Conservation (phyloP, 164 flowering plant genomes). For the Stephania yunnanensis region DNA sequence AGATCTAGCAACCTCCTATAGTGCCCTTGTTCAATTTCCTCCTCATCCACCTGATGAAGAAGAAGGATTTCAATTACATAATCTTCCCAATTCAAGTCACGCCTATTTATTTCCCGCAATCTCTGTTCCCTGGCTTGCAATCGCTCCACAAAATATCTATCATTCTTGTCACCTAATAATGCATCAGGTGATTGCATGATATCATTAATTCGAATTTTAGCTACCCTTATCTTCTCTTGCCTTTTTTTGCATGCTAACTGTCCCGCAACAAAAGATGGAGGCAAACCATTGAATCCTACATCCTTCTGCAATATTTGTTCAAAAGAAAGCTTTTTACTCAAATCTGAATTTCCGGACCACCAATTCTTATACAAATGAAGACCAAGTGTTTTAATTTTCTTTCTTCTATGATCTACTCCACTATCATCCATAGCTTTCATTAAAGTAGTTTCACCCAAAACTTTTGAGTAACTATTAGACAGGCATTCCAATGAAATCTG, state of each 20-base stretch:
- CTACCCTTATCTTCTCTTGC: constrained; percentile 60
- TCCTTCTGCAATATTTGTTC: constrained; percentile 50
- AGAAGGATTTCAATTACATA: constrained; percentile 72
- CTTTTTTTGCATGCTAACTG: constrained; percentile 37
- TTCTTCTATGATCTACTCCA: constrained; percentile 19
- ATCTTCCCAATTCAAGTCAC: constrained; percentile 73
- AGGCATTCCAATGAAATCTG: constrained; percentile 53
- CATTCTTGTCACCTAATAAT: constrained; percentile 12
- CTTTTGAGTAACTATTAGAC: constrained; percentile 35
- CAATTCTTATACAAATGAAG: constrained; percentile 27
- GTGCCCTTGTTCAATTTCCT: constrained; percentile 77
- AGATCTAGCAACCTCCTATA: constrained; percentile 60
- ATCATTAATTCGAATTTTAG: constrained; percentile 52
- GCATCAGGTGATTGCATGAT: constrained; percentile 35
- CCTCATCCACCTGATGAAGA: constrained; percentile 69
- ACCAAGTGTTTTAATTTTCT: constrained; percentile 18
- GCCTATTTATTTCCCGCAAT: constrained; percentile 11
- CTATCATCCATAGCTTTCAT: constrained; percentile 13
- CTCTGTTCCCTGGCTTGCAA: constrained; percentile 19
- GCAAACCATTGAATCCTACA: constrained; percentile 56
- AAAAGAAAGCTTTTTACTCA: constrained; percentile 48
- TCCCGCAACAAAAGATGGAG: constrained; percentile 67
- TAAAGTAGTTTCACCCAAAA: constrained; percentile 19
- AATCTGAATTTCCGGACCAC: constrained; percentile 62
- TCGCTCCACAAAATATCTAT: constrained; percentile 6